A percentile compares a stretch with the other conserved stretches of the same genome.
phyloP scores from a whole-genome alignment of 2,329 filamentous ascomycete species.

The Alternaria viburni region DNA sequence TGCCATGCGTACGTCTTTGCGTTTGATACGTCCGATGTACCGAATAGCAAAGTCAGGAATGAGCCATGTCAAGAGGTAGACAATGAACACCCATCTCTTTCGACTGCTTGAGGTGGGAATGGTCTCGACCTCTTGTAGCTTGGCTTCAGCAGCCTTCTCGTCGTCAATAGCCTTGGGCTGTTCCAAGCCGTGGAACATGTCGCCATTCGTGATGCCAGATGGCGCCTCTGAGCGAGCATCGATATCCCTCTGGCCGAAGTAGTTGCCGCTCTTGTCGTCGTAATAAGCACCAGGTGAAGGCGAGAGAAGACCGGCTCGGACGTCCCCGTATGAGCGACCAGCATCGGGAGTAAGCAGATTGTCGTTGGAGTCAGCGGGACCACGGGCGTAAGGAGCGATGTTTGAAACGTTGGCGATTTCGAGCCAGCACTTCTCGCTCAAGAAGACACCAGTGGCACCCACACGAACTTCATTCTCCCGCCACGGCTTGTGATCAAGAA shows the following conservation, averaged over 20 bases:
- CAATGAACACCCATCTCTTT: constrained; percentile 87
- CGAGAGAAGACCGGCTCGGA: constrained; percentile 62
- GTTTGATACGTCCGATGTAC: constrained; percentile 79
- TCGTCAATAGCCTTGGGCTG: constrained; percentile 93
- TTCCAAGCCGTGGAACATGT: constrained; percentile 98
- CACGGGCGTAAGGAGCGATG: constrained; percentile 55
- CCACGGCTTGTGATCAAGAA: constrained; percentile 94
- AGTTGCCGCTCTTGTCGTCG: constrained; percentile 79
- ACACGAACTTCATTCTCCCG: constrained; percentile 88
- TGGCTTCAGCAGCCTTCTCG: constrained; percentile 90
- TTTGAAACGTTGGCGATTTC: constrained; percentile 79
- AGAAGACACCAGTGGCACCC: constrained; percentile 90
- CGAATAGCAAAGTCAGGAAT: constrained; percentile 84
- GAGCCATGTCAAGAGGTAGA: constrained; percentile 84
- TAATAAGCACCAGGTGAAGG: constrained; percentile 67
- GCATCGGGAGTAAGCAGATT: constrained; percentile 63
- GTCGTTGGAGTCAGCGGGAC: constrained; percentile 48
- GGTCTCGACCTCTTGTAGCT: constrained; percentile 89
- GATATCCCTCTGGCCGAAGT: constrained; percentile 79
- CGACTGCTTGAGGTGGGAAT: constrained; percentile 77
- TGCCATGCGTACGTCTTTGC: constrained; percentile 88
- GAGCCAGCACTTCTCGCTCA: constrained; percentile 95
- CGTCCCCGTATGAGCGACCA: constrained; percentile 62
- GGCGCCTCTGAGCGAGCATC: constrained; percentile 92
- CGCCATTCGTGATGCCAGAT: constrained; percentile 85